A percentile compares a stretch with the other conserved stretches of the same genome.
Evolutionary conservation across 1,284 basidiomycete genomes (phyloP).

Genomic region (Trametes hirsuta): DNA sequence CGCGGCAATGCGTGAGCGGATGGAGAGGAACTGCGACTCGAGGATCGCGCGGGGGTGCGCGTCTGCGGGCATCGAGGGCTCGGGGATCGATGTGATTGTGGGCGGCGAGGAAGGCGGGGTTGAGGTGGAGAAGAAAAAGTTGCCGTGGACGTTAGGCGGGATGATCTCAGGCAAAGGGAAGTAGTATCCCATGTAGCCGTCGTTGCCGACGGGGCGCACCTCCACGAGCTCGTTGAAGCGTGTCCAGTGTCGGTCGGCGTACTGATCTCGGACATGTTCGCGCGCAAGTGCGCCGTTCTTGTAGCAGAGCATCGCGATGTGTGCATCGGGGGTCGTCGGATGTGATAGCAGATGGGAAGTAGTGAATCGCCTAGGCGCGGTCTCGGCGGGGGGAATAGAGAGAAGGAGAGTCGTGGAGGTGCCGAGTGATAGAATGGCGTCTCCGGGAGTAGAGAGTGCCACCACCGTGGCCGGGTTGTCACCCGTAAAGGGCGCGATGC

Average conservation of each 20-base stretch:
- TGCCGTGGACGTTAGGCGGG: conserved; percentile 70
- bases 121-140: conserved; percentile 56
- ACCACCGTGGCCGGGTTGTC: conserved; percentile 92
- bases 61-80: conserved; percentile 45
- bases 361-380: conserved; percentile 69
- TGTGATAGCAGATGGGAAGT: conserved; percentile 77
- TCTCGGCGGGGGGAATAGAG: conserved; percentile 64
- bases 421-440: conserved; percentile 89
- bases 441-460: conserved; percentile 77
- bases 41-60: conserved; percentile 83
- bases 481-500: conserved; percentile 86
- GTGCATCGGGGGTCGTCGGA: conserved; percentile 60
- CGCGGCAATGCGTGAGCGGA: conserved; percentile 67
- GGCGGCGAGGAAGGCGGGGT: conserved; percentile 24
- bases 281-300: conserved; percentile 85
- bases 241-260: conserved; percentile 57
- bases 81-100: conserved; percentile 36
- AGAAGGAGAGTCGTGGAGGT: conserved; percentile 90
- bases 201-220: conserved; percentile 75
- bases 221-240: conserved; percentile 69
- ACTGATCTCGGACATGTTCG: conserved; percentile 77
- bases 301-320: conserved; percentile 83
- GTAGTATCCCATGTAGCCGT: conserved; percentile 67
- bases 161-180: conserved; percentile 88
- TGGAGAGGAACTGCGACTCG: conserved; percentile 86